Conservation (phyloP, 1,284 basidiomycete species). For the Coniophora puteana region DNA sequence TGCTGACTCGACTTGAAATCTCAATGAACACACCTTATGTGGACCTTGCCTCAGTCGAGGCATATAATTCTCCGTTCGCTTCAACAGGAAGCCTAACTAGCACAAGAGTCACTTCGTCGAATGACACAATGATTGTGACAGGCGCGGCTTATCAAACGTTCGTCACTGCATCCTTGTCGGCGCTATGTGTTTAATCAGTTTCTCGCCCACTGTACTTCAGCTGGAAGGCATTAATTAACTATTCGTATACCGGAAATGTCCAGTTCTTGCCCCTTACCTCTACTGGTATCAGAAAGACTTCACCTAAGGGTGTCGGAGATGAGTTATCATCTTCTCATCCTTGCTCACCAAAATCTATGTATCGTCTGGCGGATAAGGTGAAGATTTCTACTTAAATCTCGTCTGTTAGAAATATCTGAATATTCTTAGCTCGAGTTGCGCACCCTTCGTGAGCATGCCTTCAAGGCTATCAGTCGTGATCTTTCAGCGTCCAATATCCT, state of each 20-base stretch:
- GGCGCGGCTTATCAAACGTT: not conserved
- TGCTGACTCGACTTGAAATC: too few relatives aligned
- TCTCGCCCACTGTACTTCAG: conserved; percentile 7
- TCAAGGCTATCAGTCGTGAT: conserved; percentile 20
- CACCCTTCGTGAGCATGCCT: conserved; percentile 19
- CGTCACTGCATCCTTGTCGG: not conserved
- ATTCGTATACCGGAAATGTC: conserved; percentile 25
- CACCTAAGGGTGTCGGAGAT: not conserved
- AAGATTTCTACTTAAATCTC: not conserved
- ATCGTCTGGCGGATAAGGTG: conserved; percentile 24
- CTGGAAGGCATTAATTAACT: conserved; percentile 27
- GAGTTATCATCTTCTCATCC: conserved; percentile 6
- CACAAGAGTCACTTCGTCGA: too few relatives aligned
- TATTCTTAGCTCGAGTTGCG: conserved; percentile 16
- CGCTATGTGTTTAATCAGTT: not conserved
- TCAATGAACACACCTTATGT: too few relatives aligned
- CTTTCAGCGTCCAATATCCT: conserved; percentile 24
- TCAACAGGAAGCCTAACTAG: too few relatives aligned
- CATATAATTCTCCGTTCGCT: too few relatives aligned
- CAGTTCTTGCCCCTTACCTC: conserved; percentile 17
- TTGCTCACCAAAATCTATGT: conserved; percentile 31
- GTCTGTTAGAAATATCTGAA: not conserved
- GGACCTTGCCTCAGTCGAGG: too few relatives aligned
- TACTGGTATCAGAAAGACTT: conserved; percentile 2
- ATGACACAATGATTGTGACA: not conserved